Percentiles rank a stretch among this genome's conserved stretches.
These are phyloP conservation scores for Trichosphaerium sp. DNA, from an alignment of 78 protist genomes.

Conservation along the genomic window DNA sequence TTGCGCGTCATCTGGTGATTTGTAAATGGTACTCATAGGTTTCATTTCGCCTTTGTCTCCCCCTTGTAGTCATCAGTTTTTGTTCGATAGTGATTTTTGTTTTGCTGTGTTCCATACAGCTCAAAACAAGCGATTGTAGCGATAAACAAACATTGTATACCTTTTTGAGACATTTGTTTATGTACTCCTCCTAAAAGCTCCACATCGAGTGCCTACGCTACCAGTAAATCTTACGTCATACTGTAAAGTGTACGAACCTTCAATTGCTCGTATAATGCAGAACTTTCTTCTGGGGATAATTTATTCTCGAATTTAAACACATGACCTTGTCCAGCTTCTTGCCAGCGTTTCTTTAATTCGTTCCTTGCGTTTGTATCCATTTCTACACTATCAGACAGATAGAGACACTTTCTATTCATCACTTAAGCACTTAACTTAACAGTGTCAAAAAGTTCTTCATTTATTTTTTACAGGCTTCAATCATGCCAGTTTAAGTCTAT, in stretches of 20 bases:
- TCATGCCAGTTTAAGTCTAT: too few relatives aligned
- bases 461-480: too few relatives aligned
- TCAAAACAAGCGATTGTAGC: too few relatives aligned
- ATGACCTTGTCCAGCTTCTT: slow-evolving; percentile 59
- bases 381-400: too few relatives aligned
- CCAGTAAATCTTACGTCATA: not conserved
- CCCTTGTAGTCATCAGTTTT: not conserved
- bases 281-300: slow-evolving; percentile 12
- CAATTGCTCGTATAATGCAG: slow-evolving; percentile 10
- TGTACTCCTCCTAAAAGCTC: too few relatives aligned
- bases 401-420: too few relatives aligned
- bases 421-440: too few relatives aligned
- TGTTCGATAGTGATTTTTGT: not conserved
- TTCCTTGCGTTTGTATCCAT: too few relatives aligned
- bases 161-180: too few relatives aligned
- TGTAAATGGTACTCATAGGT: not conserved
- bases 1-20: not conserved
- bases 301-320: slow-evolving; percentile 33
- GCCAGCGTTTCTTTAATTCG: slow-evolving; percentile 16
- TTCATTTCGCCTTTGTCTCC: not conserved
- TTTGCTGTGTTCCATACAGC: too few relatives aligned
- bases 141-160: too few relatives aligned
- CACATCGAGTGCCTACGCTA: not conserved
- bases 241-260: slow-evolving; percentile 13
- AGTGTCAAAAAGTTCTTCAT: too few relatives aligned